Base-by-base conservation (phyloP, 2,329 filamentous ascomycete species). In the Colletotrichum trifolii region DNA sequence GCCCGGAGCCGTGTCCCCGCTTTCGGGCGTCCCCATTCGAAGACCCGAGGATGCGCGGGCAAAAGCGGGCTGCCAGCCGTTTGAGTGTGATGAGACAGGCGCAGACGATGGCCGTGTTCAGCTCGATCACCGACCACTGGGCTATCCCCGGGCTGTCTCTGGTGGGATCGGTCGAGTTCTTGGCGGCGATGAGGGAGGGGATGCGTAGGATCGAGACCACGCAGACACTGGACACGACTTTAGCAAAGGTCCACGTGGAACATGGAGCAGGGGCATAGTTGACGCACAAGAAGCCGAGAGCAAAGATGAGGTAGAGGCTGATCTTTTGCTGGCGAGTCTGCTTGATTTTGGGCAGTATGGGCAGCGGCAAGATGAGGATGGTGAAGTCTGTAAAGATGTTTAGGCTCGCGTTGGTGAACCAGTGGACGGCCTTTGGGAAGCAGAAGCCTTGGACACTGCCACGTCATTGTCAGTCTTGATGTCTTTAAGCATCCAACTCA, bases 51-150 rank as follows among this genome's bases (percentile, higher is more conserved):
- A 67, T 15, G 6, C 62, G 54, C 12, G 77, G 77, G 67, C 78
- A 71, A 42, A 76, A 70, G 5, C 74, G 68, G 25, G 50, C 56
- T 11, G 69, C 17, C 2, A 73, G 40, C 2, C 71, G 73, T 42
- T 70, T 71, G 40, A 74, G 64, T 2, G 72, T 73, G 61, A 70
- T 71, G 36, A 73, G 48, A 39, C 72, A 74, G 2, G 71, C 70
- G 60, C 72, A 74, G 4, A 73, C 67, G 17, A 75, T 69, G 60
- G 71, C 69, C 4, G 64, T 69, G 59, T 74, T 72, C n/a, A 71
- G 43, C 36, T 74, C 73, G 54, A 72, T 66, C 8, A 63, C 55
- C 2, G 73, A 70, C 73, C 73, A 75, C 54, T 69, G 65, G 7
- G 69, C 68, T 2, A 72, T 70, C 34, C 59, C 54, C 1, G 69